Evolutionary conservation across 2,329 filamentous ascomycete genomes (phyloP).

Genomic region (Aspergillus bombycis): DNA sequence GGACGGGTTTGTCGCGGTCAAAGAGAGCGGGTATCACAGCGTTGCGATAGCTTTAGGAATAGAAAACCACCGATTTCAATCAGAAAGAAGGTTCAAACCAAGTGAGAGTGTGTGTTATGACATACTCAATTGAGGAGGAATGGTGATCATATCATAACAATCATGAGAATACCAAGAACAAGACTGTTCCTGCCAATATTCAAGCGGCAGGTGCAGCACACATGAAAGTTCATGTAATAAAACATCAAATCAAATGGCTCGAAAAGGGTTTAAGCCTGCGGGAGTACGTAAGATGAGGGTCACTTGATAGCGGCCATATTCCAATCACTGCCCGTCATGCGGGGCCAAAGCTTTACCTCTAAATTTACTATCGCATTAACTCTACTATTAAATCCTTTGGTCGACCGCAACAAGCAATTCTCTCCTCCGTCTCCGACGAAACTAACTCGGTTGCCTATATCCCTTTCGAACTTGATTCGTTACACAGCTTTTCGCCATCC

Average conservation of each 20-base stretch:
- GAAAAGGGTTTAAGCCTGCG: constrained; percentile 1
- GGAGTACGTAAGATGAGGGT: constrained; percentile 9
- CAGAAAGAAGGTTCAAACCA: not conserved
- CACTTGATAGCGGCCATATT: constrained; percentile 5
- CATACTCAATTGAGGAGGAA: not conserved
- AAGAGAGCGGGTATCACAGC: not conserved
- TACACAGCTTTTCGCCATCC: not conserved
- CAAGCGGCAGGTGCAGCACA: not conserved
- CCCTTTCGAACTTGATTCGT: not conserved
- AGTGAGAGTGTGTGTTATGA: not conserved
- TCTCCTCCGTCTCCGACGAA: not conserved
- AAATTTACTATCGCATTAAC: constrained; percentile 6
- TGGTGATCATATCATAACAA: not conserved
- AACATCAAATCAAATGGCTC: not conserved
- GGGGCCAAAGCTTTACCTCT: constrained; percentile 5
- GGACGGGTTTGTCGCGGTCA: not conserved
- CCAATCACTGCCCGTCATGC: constrained; percentile 8
- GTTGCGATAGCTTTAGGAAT: not conserved
- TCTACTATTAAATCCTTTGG: not conserved
- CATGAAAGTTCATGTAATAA: not conserved
- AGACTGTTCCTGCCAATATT: not conserved
- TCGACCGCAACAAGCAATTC: not conserved
- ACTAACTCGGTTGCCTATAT: not conserved
- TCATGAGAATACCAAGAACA: not conserved
- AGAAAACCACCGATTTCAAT: not conserved